Evolutionary conservation across 352 stramenopile genomes (phyloP), one percentile per base, ranked within the genome.

Genomic region (Phytophthora pini): DNA sequence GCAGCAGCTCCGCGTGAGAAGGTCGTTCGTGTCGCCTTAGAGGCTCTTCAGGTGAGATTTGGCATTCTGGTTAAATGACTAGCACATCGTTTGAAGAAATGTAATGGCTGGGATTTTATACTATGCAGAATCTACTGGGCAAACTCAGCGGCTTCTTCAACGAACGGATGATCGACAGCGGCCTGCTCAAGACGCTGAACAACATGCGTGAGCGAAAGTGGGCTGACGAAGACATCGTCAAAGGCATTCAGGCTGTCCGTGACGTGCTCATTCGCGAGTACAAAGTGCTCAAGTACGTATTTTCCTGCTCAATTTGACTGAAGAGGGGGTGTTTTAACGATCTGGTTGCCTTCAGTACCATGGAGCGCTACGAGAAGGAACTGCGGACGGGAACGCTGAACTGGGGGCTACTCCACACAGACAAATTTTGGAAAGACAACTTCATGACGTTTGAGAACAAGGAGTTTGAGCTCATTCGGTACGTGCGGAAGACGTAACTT

Each of bases 341-440:
- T 10, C 40, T 24, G 26, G 3, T 29, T 50, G 6, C 34, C 57
- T 5, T 17, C 71, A 98, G 88, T 58, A 97, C 95, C 31, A 98
- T 98, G 91, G 97, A 99, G 71, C 90, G 97, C 9, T 99, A 98
- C 71, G 92, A 97, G 65, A 98, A 97, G 70, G 95, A 99, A 74
- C 79, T 99, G 8, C 89, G 95, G 59, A 98, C 93, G 27, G 97
- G 96, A 10, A 83, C 93, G 43, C 70, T 99, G 5, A 90, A 97
- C 76, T 99, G 97, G 97, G 97, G 97, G 27, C 83, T 98, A 29
- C 83, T 97, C 15, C 97, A 99, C 79, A 99, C 95, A 38, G 97
- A 99, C 74, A 98, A 98, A 56, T 99, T 99, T 74, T 99, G 98
- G 95, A 97, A 97, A 63, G 97, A 99, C 74, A 99, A 99, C 81